Evolutionary conservation across 2,329 filamentous ascomycete species (phyloP).

Genomic region (Pyricularia sp.): DNA sequence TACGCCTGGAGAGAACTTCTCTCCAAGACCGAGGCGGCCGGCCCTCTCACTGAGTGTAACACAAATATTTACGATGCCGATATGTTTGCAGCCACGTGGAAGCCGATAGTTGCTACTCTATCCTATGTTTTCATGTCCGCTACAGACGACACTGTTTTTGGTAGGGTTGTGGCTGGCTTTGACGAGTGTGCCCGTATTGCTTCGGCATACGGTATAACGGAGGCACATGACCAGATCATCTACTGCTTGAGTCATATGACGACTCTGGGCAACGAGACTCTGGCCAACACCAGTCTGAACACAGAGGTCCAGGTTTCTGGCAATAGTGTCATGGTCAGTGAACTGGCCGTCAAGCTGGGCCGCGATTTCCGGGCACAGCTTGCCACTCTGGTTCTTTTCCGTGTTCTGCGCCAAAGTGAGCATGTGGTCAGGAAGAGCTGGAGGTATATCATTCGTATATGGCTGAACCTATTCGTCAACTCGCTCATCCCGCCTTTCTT

Average conservation of each 20-base stretch:
- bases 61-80: slow-evolving; percentile 95
- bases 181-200: slow-evolving; percentile 93
- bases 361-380: slow-evolving; percentile 88
- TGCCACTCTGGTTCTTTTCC: slow-evolving; percentile 88
- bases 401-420: slow-evolving; percentile 79
- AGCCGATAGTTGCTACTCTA: slow-evolving; percentile 81
- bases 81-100: slow-evolving; percentile 96
- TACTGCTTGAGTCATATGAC: slow-evolving; percentile 85
- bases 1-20: slow-evolving; percentile 95
- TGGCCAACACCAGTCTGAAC: slow-evolving; percentile 77
- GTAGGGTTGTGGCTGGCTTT: slow-evolving; percentile 84
- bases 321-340: slow-evolving; percentile 95
- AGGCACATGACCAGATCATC: slow-evolving; percentile 86
- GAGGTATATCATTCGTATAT: slow-evolving; percentile 78
- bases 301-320: slow-evolving; percentile 90
- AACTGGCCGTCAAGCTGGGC: slow-evolving; percentile 90
- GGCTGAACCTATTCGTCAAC: slow-evolving; percentile 92
- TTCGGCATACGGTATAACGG: slow-evolving; percentile 66
- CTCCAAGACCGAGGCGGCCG: slow-evolving; percentile 66
- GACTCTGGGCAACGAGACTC: slow-evolving; percentile 61
- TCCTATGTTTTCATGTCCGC: slow-evolving; percentile 99
- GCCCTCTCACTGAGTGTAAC: slow-evolving; percentile 63
- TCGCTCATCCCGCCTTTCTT: slow-evolving; percentile 80
- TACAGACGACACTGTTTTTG: slow-evolving; percentile 90
- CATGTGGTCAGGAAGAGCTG: slow-evolving; percentile 61